Evolutionary conservation across 495 filamentous ascomycete species (phyloP).

Genomic region (Neurospora sp.): DNA sequence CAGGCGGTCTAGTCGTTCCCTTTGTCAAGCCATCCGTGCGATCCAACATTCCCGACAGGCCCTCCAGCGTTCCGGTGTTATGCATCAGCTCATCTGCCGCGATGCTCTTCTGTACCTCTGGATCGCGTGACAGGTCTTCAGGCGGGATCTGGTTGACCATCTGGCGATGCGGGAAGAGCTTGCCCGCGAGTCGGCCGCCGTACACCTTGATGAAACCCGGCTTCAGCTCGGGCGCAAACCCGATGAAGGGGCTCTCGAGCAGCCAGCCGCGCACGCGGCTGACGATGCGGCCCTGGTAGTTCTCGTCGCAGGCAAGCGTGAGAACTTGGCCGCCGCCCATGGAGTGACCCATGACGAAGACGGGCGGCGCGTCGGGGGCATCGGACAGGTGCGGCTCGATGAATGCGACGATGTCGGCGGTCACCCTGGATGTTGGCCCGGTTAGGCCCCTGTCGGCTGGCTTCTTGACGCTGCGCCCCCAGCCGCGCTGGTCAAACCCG

Average conservation of each 20-base stretch:
- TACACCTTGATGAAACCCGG: constrained; percentile 49
- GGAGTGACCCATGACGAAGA: constrained; percentile 83
- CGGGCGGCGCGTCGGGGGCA: constrained; percentile 30
- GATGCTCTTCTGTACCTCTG: constrained; percentile 43
- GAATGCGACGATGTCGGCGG: constrained; percentile 68
- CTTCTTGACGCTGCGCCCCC: constrained; percentile 41
- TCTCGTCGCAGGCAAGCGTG: constrained; percentile 30
- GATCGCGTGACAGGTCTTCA: constrained; percentile 52
- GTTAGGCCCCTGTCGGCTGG: constrained; percentile 51
- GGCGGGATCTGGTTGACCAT: constrained; percentile 48
- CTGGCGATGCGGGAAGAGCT: constrained; percentile 51
- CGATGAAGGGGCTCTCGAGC: constrained; percentile 59
- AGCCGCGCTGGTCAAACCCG: constrained; percentile 72
- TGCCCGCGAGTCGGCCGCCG: constrained; percentile 53
- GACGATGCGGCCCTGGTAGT: constrained; percentile 31
- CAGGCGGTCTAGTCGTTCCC: constrained; percentile 27
- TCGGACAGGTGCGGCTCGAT: constrained; percentile 35
- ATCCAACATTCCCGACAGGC: constrained; percentile 64
- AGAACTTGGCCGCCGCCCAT: constrained; percentile 68
- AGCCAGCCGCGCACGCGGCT: constrained; percentile 54
- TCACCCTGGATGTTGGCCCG: constrained; percentile 59
- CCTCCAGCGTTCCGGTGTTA: constrained; percentile 69
- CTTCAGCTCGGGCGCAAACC: constrained; percentile 48
- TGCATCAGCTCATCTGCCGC: constrained; percentile 59
- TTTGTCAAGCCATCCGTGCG: constrained; percentile 43